These are phyloP conservation scores for Stephania cephalantha DNA, from an alignment of 164 flowering plant species.

Conservation along the genomic window DNA sequence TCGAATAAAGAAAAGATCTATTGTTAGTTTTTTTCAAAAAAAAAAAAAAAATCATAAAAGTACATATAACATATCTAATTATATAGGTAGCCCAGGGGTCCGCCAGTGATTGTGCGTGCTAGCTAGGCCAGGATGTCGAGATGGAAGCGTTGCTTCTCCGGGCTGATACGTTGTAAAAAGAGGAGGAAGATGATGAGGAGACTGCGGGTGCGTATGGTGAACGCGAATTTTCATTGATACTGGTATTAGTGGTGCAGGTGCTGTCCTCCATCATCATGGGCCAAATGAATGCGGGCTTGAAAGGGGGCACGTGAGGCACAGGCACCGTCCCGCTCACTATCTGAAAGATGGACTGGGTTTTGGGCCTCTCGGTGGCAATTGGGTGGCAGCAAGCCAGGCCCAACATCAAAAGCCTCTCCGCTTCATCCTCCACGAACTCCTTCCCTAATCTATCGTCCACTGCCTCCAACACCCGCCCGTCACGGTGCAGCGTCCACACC, in stretches of 20 bases:
- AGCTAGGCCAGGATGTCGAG: too few relatives aligned
- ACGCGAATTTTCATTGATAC: too few relatives aligned
- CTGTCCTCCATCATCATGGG: constrained; percentile 22
- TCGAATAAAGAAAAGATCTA: too few relatives aligned
- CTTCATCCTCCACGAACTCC: constrained; percentile 41
- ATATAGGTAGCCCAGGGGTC: too few relatives aligned
- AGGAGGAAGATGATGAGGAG: too few relatives aligned
- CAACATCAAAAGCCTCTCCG: constrained; percentile 39
- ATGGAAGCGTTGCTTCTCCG: too few relatives aligned
- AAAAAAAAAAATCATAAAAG: too few relatives aligned
- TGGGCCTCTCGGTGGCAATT: constrained; percentile 47
- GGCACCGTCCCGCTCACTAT: constrained; percentile 36
- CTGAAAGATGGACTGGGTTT: constrained; percentile 40
- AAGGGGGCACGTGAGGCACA: constrained; percentile 45
- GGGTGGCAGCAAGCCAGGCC: constrained; percentile 79
- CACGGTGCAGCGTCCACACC: constrained; percentile 66
- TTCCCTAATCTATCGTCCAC: constrained; percentile 36
- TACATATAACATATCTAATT: too few relatives aligned
- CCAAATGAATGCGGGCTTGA: constrained; percentile 63
- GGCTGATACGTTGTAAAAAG: too few relatives aligned
- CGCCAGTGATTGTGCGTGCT: too few relatives aligned
- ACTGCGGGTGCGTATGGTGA: too few relatives aligned
- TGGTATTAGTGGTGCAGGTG: background rate
- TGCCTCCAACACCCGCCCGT: constrained; percentile 48
- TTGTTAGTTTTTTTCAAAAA: too few relatives aligned